Evolutionary conservation across 805 yeast species (phyloP).

Genomic region (Metschnikowia orientalis): DNA sequence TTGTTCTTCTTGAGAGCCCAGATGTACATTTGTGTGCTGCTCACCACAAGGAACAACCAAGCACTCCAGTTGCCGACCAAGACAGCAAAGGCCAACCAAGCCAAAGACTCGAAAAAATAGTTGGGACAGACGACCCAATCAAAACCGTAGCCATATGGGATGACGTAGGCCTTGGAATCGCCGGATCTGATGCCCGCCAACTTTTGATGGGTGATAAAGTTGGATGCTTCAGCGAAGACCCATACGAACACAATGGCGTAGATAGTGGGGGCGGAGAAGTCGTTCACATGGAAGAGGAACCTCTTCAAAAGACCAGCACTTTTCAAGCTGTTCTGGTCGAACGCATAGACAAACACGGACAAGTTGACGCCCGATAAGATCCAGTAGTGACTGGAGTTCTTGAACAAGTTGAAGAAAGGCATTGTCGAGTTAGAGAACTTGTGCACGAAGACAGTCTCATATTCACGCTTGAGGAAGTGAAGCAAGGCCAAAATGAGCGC

Average conservation of each 20-base stretch:
- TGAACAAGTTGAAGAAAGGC: constrained; percentile 85
- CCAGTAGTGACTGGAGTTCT: constrained; percentile 92
- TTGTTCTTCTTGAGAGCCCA: constrained; percentile 91
- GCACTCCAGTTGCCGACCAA: constrained; percentile 77
- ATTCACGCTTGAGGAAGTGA: constrained; percentile 85
- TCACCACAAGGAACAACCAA: constrained; percentile 63
- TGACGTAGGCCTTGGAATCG: constrained; percentile 50
- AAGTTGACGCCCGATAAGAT: constrained; percentile 67
- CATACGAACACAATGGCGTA: constrained; percentile 40
- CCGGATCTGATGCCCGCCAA: constrained; percentile 57
- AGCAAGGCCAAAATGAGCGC: constrained; percentile 55
- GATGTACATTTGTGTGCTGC: constrained; percentile 76
- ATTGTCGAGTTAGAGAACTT: constrained; percentile 83
- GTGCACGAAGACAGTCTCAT: constrained; percentile 82
- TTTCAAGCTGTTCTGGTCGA: constrained; percentile 11
- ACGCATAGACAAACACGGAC: constrained; percentile 46
- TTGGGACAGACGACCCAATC: constrained; percentile 84
- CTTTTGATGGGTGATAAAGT: constrained; percentile 65
- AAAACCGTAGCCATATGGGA: constrained; percentile 85
- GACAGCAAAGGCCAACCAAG: constrained; percentile 70
- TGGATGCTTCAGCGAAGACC: constrained; percentile 64
- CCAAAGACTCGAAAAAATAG: constrained; percentile 79
- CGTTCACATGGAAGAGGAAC: constrained; percentile 43
- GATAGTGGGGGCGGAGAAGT: constrained; percentile 29
- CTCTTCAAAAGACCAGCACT: constrained; percentile 21